phyloP scores from a whole-genome alignment of 1,284 basidiomycete species.

The Ustilago bromivora region DNA sequence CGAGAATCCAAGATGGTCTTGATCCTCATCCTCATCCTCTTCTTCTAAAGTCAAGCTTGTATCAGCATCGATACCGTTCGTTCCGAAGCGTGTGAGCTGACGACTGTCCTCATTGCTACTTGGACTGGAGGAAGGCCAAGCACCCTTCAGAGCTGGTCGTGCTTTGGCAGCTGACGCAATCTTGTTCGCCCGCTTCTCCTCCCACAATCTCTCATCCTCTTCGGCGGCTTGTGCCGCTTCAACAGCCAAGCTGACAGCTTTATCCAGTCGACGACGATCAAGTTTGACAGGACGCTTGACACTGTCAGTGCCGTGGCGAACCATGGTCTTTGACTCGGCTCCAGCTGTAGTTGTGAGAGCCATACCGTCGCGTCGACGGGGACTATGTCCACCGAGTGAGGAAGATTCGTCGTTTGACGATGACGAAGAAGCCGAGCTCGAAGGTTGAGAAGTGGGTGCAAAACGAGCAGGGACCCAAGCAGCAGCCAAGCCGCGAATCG shows the following conservation, averaged over 20 bases:
- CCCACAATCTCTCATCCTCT: conserved; percentile 49
- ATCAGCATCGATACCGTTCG: conserved; percentile 1
- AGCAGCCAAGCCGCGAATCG: conserved; percentile 38
- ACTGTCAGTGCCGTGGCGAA: background rate
- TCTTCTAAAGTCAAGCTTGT: conserved; percentile 3
- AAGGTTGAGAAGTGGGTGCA: conserved; percentile 17
- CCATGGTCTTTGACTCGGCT: conserved; percentile 1
- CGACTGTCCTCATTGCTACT: conserved; percentile 1
- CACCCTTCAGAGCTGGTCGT: conserved; percentile 4
- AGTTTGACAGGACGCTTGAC: conserved; percentile 39
- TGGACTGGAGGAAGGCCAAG: conserved; percentile 9
- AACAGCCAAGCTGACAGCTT: conserved; percentile 55
- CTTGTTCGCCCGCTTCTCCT: conserved; percentile 26
- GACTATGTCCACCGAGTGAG: conserved; percentile 1
- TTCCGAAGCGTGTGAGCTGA: conserved; percentile 1
- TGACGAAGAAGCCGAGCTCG: conserved; percentile 20
- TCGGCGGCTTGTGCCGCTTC: conserved; percentile 56
- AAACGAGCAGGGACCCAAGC: conserved; percentile 47
- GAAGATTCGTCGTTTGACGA: conserved; percentile 19
- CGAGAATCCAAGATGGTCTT: conserved; percentile 52
- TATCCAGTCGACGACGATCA: conserved; percentile 49
- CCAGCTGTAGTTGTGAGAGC: conserved; percentile 9
- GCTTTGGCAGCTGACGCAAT: background rate
- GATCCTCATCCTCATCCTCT: conserved; percentile 20
- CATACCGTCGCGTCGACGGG: conserved; percentile 12